Evolutionary conservation across 2,329 filamentous ascomycete genomes (phyloP).

Genomic region (Lecanosticta acicola): DNA sequence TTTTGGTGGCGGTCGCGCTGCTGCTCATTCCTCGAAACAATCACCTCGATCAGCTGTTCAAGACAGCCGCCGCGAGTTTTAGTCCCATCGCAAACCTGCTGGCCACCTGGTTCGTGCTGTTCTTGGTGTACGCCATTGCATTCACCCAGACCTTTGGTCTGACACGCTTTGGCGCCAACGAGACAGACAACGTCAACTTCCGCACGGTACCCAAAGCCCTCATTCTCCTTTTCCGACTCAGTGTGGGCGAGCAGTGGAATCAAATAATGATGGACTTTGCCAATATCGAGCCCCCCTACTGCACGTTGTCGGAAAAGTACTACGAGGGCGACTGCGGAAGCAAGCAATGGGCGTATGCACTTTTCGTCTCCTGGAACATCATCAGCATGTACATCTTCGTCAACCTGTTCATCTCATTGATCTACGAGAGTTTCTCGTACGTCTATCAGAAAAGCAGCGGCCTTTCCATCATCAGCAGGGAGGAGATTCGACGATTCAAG

Average conservation of each 20-base stretch:
- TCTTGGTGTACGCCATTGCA: slow-evolving; percentile 92
- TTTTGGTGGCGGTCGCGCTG: slow-evolving; percentile 82
- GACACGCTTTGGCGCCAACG: slow-evolving; percentile 73
- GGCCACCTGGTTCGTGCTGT: slow-evolving; percentile 95
- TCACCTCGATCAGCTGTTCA: slow-evolving; percentile 95
- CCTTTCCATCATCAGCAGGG: slow-evolving; percentile 81
- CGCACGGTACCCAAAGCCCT: slow-evolving; percentile 89
- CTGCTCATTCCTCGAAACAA: slow-evolving; percentile 94
- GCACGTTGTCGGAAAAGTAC: slow-evolving; percentile 66
- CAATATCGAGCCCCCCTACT: slow-evolving; percentile 69
- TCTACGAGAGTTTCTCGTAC: slow-evolving; percentile 99
- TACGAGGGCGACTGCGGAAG: slow-evolving; percentile 91
- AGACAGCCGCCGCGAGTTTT: slow-evolving; percentile 91
- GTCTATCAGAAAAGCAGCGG: slow-evolving; percentile 95
- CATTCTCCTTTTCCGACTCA: slow-evolving; percentile 88
- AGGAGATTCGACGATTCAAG: slow-evolving; percentile 95
- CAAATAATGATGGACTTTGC: slow-evolving; percentile 94
- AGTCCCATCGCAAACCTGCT: slow-evolving; percentile 85
- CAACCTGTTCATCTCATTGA: slow-evolving; percentile 94
- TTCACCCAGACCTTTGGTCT: slow-evolving; percentile 93
- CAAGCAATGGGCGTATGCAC: slow-evolving; percentile 73
- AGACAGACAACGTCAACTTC: slow-evolving; percentile 80
- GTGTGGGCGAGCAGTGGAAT: slow-evolving; percentile 95
- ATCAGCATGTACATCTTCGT: slow-evolving; percentile 99
- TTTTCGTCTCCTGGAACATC: slow-evolving; percentile 98